These are phyloP conservation scores for Sclerotinia sclerotiorum DNA, from an alignment of 2,329 filamentous ascomycete genomes.

Conservation along the genomic window DNA sequence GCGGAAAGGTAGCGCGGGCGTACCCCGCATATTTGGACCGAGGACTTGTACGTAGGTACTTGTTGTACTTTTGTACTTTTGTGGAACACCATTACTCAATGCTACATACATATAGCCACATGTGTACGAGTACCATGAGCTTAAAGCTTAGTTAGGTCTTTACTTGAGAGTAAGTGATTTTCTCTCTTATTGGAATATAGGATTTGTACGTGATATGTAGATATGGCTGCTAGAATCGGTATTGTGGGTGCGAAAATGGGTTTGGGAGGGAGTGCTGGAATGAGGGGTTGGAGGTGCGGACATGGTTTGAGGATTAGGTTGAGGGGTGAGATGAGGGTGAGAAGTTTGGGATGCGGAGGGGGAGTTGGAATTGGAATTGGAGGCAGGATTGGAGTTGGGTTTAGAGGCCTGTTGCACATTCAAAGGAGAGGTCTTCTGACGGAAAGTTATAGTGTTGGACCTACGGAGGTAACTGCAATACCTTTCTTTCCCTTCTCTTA, in stretches of 20 bases:
- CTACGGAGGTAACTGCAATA: constrained; percentile 38
- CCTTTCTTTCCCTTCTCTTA: constrained; percentile 16
- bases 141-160: background rate
- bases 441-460: constrained; percentile 41
- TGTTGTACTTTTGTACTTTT: background rate
- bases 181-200: background rate
- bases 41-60: background rate
- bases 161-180: background rate
- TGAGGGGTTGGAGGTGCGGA: background rate
- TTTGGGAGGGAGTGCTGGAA: background rate
- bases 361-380: background rate
- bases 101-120: background rate
- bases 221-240: background rate
- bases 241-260: background rate
- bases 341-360: background rate
- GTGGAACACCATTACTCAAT: constrained; percentile 7
- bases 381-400: background rate
- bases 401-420: background rate
- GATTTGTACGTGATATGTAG: background rate
- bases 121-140: background rate
- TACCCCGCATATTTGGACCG: constrained; percentile 16
- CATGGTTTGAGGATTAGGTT: background rate
- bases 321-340: background rate
- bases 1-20: background rate
- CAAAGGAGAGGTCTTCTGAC: constrained; percentile 38